Base-by-base conservation (phyloP, 2,329 filamentous ascomycete genomes). In the Colletotrichum sp. region DNA sequence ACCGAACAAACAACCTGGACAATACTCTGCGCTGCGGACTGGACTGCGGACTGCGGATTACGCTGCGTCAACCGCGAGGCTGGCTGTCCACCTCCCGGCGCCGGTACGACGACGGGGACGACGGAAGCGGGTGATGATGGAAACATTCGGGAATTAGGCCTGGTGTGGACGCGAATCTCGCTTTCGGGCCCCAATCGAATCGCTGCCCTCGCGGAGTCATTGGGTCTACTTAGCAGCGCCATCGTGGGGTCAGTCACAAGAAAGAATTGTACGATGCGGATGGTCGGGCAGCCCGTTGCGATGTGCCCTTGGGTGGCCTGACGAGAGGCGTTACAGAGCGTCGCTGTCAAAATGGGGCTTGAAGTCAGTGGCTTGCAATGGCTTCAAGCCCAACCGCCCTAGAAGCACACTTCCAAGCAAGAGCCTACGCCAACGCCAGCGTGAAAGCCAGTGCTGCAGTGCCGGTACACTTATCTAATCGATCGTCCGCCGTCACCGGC, bases 341-440 rank as follows among this genome's bases (percentile, higher is more conserved):
- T 75, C 72, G 34, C 74, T 69, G 70, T 69, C 74, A 68, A 68
- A 60, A 65, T 18, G 73, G 73, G 64, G 71, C 73, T 75, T 65
- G 59, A 59, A 60, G 48, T 73, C 64, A 52, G 74, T 76, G 74
- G 74, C 74, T 76, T 69, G 57, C 39, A 48, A 66, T 69, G 30
- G 70, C 57, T 68, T 36, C 32, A n/a, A 34, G 24, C 55, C 61
- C 24, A 64, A 28, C 34, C 61, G 34, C 61, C 60, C 60, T 64
- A 39, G n/a, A 26, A 64, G 59, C 21, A 21, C 61, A 8, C 34
- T 64, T n/a, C 13, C 63, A 24, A 66, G 24, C 63, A 32, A 67
- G 55, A n/a, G 26, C 43, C 48, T 39, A 30, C 36, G 26, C 63
- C 43, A 21, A 52, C n/a, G 24, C 63, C 65, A 67, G 57, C 30